Base-by-base conservation (phyloP, 305 asterid genomes). In the Rubia occidens region DNA sequence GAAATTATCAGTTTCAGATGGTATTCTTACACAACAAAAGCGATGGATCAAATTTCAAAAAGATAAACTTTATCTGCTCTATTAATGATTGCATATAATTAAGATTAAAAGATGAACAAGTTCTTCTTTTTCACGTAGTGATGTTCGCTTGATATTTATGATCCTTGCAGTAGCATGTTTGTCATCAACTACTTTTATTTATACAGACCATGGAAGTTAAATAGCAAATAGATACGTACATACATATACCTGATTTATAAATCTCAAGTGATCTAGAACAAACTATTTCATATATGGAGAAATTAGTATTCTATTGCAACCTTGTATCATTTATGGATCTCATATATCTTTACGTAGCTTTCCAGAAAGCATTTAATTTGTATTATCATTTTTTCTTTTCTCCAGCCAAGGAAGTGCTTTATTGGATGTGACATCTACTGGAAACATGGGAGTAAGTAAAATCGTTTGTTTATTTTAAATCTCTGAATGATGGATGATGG, bases 371-470 rank as follows among this genome's bases (percentile, higher is more conserved):
- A 53, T n/a, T 73, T 55, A 73, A 73, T 4, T 64, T 77, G 15
- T 67, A 67, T 75, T 64, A 69, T 74, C 64, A 68, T 14, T 74
- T 71, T 35, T 2, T 2, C 11, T 8, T 35, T 53, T 70, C 71
- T 85, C 76, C 89, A 93, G 97, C 77, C 96, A 90, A 79, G 97
- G 98, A 79, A 90, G 96, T 76, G 85, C 98, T 3, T 43, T 87
- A 32, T 82, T 94, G 88, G 98, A 94, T 78, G 76, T 78, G 39
- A 71, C 73, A 29, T 72, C 95, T 37, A 97, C 97, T 72, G 97
- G 98, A 76, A 85, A 87, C 85, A 94, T 94, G 97, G 80, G 79
- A 64, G 98, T 90, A 84, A 84, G 96, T 82, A 72, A 75, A 15
- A 11, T 4, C 47, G 1, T 14, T 4, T 3, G 21, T 51, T 64